Base-by-base conservation (phyloP, 768 basidiomycete species). In the Amanita inopinata region DNA sequence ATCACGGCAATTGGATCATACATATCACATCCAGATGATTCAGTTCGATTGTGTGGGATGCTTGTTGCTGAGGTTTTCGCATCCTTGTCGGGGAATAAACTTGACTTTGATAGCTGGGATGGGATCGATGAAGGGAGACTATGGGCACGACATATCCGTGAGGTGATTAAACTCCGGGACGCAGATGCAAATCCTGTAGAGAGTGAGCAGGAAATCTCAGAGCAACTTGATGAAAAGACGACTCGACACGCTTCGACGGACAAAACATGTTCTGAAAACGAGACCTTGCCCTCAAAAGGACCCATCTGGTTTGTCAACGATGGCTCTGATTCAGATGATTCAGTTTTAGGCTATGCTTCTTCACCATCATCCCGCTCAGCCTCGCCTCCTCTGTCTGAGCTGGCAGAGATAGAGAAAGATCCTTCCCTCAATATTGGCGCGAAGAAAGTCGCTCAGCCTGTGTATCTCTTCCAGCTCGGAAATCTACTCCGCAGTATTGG, bases 31-130 rank as follows among this genome's bases (percentile, higher is more conserved):
- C 61, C 80, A 4, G 89, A 94, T 40, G 61, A 67, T 1, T 69
- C 78, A 3, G 72, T 96, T 14, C 80, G 94, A 3, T 73, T 81
- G 18, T 85, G 90, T 51, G 96, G 96, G 2, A 94, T 99, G 91
- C 71, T 97, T 24, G 79, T 77, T 0, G 94, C 87, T 0, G 94
- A 99, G 61, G 66, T 83, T 12, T 71, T 83, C 6, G 85, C 89
- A 0, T 63, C 66, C 4, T 64, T 66, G 19, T 67, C 68, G 10
- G 73, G 78, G 4, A 84, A 83, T 56, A 71, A 70, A 36, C 66
- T 97, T 15, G 68, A 77, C 45, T 97, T 99, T 50, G 80, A 74
- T 0, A 77, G 73, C 30, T 96, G 93, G 93, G 82, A 85, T 5
- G 89, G 83, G 1, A 72, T 78, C 1, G 80, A 76, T 3, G 66